Conservation (phyloP, 31 red algal genomes). For the Asparagopsis taxiformis region DNA sequence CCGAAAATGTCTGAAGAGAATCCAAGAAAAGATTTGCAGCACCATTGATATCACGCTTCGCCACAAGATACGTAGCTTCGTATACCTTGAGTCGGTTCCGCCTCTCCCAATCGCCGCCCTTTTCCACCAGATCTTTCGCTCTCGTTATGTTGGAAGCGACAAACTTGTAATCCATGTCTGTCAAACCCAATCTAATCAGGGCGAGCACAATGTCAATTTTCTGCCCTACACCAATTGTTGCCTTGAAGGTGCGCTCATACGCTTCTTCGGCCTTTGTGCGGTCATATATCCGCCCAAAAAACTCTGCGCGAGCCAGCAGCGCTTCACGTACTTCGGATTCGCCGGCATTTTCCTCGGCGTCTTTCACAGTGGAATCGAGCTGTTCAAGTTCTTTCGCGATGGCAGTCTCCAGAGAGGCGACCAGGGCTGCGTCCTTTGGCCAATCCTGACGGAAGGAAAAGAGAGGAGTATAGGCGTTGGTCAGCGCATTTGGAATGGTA, state of each 20-base stretch:
- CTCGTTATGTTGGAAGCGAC: conserved; percentile 48
- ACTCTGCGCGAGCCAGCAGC: conserved; percentile 73
- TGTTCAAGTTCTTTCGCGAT: conserved; percentile 56
- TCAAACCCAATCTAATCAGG: conserved; percentile 84
- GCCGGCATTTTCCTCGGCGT: conserved; percentile 79
- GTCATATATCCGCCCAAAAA: conserved; percentile 75
- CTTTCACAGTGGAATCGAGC: conserved; percentile 67
- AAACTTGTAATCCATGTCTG: conserved; percentile 65
- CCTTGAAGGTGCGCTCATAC: conserved; percentile 79
- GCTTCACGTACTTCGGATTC: conserved; percentile 97
- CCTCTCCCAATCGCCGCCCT: conserved; percentile 97
- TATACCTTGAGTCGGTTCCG: conserved; percentile 97
- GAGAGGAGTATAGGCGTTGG: neutral
- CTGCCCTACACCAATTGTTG: conserved; percentile 84
- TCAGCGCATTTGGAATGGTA: neutral
- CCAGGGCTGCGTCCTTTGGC: conserved; percentile 49
- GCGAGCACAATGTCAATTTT: conserved; percentile 91
- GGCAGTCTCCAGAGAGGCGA: conserved; percentile 62
- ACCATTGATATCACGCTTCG: conserved; percentile 70
- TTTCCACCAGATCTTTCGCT: conserved; percentile 84
- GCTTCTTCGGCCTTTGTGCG: conserved; percentile 67
- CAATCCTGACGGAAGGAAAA: conserved; percentile 26
- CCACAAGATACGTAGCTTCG: conserved; percentile 81
- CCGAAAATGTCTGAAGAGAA: conserved; percentile 92
- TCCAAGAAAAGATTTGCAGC: conserved; percentile 85